Base-by-base conservation (phyloP, 2,329 filamentous ascomycete species). In the Cadophora sp. region DNA sequence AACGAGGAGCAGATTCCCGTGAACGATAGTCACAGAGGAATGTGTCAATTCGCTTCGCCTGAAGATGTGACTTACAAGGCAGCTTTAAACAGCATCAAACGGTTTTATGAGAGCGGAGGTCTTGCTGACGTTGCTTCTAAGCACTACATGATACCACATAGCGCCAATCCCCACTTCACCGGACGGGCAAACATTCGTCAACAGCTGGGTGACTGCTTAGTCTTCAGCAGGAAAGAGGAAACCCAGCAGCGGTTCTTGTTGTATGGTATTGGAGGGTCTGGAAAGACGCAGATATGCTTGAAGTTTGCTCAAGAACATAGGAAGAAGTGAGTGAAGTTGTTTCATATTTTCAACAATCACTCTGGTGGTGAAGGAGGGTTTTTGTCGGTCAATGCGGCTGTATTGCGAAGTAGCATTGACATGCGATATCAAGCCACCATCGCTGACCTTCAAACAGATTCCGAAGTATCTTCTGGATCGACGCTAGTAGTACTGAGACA, bases 241-340 rank as follows among this genome's bases (percentile, higher is more conserved):
- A 16, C 43, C 4, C 71, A 72, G 47, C 62, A 68, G 45, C 45
- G 59, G 13, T 70, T 71, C 24, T 65, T 73, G 13, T 30, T 77
- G 6, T 72, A 72, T 65, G 75, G 75, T 14, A 64, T 77, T 41
- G 75, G 75, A n/a, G 76, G 76, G 3, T 72, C 73, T 45, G 76
- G 76, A 5, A 78, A 78, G 62, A 78, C 74, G 0, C 70, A 78
- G 33, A 51, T 71, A 7, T 65, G 59, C 43, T 66, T 70, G 60
- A 72, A 72, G 24, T 68, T 72, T 62, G 68, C 67, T 9, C 22
- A 60, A 45, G 63, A 60, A 11, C 24, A 61, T 47, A 30, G 45
- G 6, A 36, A 55, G 14, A 53, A n/a, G 63, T 65, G 48, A 45
- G 30, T 45, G 5, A 33, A 27, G 9, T 16, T 27, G 9, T 22